A percentile compares a stretch with the other conserved stretches of the same genome.
phyloP scores from a whole-genome alignment of 176 grass and related monocot species.

The Rhipidocladum racemiflorum region DNA sequence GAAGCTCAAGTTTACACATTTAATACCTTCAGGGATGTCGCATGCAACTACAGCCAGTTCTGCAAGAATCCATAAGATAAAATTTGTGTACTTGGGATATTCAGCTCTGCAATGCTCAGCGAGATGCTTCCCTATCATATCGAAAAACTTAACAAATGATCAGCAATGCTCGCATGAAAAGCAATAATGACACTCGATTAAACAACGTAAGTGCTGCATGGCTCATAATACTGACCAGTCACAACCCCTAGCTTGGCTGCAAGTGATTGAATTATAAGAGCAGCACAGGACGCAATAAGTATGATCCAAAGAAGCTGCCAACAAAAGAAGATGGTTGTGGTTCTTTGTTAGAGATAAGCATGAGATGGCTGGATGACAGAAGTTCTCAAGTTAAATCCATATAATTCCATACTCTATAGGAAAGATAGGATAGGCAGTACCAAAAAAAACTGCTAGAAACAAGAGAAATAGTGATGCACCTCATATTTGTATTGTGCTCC shows the following conservation, averaged over 20 bases:
- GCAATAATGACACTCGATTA: neutral
- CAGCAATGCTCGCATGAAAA: conserved; percentile 4
- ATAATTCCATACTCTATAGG: neutral
- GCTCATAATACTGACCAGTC: conserved; percentile 60
- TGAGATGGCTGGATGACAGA: neutral
- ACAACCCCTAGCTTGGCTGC: conserved; percentile 91
- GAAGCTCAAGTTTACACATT: conserved; percentile 2
- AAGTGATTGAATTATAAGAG: conserved; percentile 94
- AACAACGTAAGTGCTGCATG: neutral
- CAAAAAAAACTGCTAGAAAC: neutral
- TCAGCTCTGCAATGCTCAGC: conserved; percentile 93
- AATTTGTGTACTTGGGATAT: conserved; percentile 85
- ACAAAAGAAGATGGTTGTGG: conserved; percentile 12
- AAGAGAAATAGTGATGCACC: conserved; percentile 44
- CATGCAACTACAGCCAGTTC: conserved; percentile 97
- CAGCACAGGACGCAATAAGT: conserved; percentile 90
- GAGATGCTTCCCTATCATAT: conserved; percentile 82
- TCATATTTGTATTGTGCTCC: conserved; percentile 95
- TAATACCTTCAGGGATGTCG: conserved; percentile 94
- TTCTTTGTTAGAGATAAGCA: conserved; percentile 12
- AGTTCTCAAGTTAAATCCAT: neutral
- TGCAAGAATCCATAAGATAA: conserved; percentile 89
- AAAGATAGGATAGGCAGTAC: neutral
- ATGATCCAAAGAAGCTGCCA: conserved; percentile 96
- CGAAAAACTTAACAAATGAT: conserved; percentile 27